Evolutionary conservation across 208 protist genomes (phyloP), one percentile per base, ranked within the genome.

Genomic region (Herpetomonas samuelpessoai): DNA sequence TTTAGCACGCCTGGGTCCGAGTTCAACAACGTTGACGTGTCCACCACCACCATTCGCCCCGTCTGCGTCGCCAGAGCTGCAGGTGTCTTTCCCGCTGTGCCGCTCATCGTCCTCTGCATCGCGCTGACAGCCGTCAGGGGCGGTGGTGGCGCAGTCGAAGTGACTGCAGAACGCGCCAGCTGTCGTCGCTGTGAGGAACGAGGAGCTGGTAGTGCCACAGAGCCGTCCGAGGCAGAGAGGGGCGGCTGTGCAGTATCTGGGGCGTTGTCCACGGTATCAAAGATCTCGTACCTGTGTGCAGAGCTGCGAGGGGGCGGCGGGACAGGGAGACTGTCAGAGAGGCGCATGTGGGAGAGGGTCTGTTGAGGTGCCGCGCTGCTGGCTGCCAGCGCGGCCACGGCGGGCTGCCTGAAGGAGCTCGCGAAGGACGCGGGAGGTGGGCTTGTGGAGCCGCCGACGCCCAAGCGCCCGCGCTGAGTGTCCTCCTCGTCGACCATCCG

Each of bases 21-120:
- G 46, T 78, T 47, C 2, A 95, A 55, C 1, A 95, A 56, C 30
- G 76, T 79, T 52, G 65, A 83, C 9, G 88, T 95, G 68, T 95
- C 88, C 25, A 95, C 84, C 10, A 95, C 85, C 22, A 92, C 19
- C 57, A 71, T 74, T 35, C 62, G 28, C 47, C 44, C 10, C 19
- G 22, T 22, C 19, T 48, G 10, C 35, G 35, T 41, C 35, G 35
- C 16, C 10, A 16, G 7, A 41, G 35, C 10, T 16, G 16, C 35
- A 7, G 35, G 35, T 16, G 7, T 41, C 35, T 7, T 41, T 7
- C 10, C 7, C 35, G 35, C 35, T 41, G 35, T 41, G 9, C 35
- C 35, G 14, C 35, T 6, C 35, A 14, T 14, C 9, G 35, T 14
- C 35, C 35, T 41, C 35, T 14, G 35, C 35, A 41, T 41, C 35